Evolutionary conservation across 2,329 filamentous ascomycete species (phyloP), one percentile per base, ranked within the genome.

Genomic region (Onygenales sp.): DNA sequence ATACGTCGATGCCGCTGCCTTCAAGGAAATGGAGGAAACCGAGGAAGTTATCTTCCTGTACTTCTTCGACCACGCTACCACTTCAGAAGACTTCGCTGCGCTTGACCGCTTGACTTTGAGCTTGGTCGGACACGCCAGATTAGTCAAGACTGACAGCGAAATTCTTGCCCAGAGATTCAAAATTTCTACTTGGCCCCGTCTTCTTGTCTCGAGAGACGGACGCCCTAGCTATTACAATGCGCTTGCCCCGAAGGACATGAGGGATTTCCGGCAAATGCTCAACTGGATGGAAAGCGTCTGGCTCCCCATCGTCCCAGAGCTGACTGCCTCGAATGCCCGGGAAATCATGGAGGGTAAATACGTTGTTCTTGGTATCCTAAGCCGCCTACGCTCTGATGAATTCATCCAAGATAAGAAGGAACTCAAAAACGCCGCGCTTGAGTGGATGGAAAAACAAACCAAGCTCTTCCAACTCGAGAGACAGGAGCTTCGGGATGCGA

Each of bases 401-500:
- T 95, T 95, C 68, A 74, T 82, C 50, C 78, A 79, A 54, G 87
- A 88, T 31, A 87, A 88, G 68, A 84, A 86, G 36, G 94, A 98
- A 72, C 84, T 98, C 73, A 97, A 97, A 80, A 92, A 86, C 60
- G 93, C 93, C 1, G 93, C 93, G 7, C 80, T 91, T 56, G 93
- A 97, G 69, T 98, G 93, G 91, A 95, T 97, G 81, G 92, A 97
- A 69, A 93, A 94, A 73, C 89, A 96, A 71, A 86, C 89, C 14
- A 85, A 92, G 61, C 79, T 89, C 41, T 96, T 95, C 77, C 89
- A 95, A 68, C 82, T 94, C 13, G 92, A 97, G 72, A 80, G 92
- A 54, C 89, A 96, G 73, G 93, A 95, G 69, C 78, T 96, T 48
- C 85, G 93, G 51, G 91, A 97, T 69, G 85, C 90, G 5, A 98